These are phyloP conservation scores for Citrus sp. DNA, from an alignment of 345 rosid species.

Conservation along the genomic window DNA sequence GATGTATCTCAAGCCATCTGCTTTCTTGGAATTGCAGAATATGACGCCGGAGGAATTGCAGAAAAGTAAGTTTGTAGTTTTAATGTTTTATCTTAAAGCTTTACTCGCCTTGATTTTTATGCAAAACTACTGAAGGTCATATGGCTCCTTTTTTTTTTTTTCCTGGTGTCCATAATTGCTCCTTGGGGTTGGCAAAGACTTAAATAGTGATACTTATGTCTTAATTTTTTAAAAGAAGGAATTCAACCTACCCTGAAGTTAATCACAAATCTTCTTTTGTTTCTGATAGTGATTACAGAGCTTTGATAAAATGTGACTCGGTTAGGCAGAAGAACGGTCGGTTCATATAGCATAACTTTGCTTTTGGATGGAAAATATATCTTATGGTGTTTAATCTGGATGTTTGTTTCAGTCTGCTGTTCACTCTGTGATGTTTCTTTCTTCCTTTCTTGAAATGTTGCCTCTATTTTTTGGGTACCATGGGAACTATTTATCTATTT, in stretches of 20 bases:
- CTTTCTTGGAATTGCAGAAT: conserved; percentile 46
- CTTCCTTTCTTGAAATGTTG: not conserved
- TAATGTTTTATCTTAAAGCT: conserved; percentile 1
- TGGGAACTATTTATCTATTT: not conserved
- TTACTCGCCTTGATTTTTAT: not conserved
- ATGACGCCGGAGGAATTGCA: conserved; percentile 81
- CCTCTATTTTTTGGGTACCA: not conserved
- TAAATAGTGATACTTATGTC: not conserved
- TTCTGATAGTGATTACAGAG: not conserved
- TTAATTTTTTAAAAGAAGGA: not conserved
- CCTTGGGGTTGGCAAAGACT: not conserved
- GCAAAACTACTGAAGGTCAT: not conserved
- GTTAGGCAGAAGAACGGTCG: not conserved
- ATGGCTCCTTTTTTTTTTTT: not conserved
- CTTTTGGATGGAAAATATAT: not conserved
- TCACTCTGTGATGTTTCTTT: not conserved
- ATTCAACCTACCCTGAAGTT: not conserved
- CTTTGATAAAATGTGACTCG: not conserved
- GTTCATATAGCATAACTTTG: not conserved
- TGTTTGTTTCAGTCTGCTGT: not conserved
- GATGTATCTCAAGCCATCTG: conserved; percentile 19
- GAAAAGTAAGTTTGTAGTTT: conserved; percentile 48
- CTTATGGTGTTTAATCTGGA: not conserved
- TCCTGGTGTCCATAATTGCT: not conserved
- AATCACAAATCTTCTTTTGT: not conserved